Evolutionary conservation across 2,329 filamentous ascomycete species (phyloP).

Genomic region (Aspergillus japonicus): DNA sequence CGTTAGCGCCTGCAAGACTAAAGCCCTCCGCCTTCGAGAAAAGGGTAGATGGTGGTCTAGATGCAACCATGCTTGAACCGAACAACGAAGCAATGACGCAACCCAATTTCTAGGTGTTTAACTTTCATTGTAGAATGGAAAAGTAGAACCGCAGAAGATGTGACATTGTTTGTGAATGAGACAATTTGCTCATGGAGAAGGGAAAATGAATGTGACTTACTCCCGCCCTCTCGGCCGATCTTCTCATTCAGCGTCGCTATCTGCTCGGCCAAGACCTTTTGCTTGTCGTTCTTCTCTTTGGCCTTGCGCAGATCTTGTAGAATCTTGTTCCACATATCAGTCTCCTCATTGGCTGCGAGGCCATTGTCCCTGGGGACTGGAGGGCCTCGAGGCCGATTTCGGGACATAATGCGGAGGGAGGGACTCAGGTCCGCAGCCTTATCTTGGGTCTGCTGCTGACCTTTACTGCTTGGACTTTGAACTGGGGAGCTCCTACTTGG

Average conservation of each 20-base stretch:
- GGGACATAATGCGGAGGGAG: constrained; percentile 35
- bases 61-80: not conserved
- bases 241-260: constrained; percentile 45
- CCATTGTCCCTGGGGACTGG: constrained; percentile 42
- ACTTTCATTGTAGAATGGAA: too few relatives aligned
- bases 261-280: constrained; percentile 39
- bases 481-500: not conserved
- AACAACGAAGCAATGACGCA: not conserved
- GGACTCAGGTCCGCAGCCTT: constrained; percentile 6
- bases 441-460: constrained; percentile 3
- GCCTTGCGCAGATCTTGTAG: constrained; percentile 44
- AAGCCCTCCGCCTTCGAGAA: not conserved
- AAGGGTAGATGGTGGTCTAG: not conserved
- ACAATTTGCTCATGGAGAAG: not conserved
- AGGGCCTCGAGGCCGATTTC: constrained; percentile 42
- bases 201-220: constrained; percentile 35
- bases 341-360: constrained; percentile 45
- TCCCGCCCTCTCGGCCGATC: constrained; percentile 42
- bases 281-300: constrained; percentile 46
- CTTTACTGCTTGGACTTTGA: constrained; percentile 11
- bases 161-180: not conserved
- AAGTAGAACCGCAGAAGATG: not conserved
- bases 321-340: constrained; percentile 47
- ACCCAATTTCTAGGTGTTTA: too few relatives aligned
- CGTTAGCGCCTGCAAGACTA: constrained; percentile 14